Base-by-base conservation (phyloP, 2,329 filamentous ascomycete species). In the Calonectria honghensis region DNA sequence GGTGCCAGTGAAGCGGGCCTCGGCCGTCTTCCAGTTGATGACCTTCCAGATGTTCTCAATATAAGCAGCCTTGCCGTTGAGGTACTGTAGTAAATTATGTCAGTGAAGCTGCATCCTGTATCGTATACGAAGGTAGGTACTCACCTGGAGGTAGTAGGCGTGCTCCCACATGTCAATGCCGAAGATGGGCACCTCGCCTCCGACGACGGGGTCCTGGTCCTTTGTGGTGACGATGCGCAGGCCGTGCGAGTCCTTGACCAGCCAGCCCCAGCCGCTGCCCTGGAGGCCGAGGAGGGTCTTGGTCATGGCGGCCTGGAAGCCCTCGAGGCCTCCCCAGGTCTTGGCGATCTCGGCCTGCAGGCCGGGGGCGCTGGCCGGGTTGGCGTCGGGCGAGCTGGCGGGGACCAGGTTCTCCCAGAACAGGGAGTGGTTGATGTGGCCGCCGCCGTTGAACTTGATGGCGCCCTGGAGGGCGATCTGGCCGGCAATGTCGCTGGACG, bases 91-190 rank as follows among this genome's bases (percentile, higher is more conserved):
- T 81, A 45, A 27, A 69, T 18, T 75, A 73, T 27, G 73, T 79
- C 39, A 75, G 69, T 6, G 45, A 52, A 20, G 11, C 31, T 37
- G 6, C n/a, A 4, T 18, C 14, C 10, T 52, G 16, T 39, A 16
- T n/a, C 10, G 51, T 64, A 27, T 41, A 39, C n/a, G 9, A 14
- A 4, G 2, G 14, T 5, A 45, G 9, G 41, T 59, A 81, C 86
- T 77, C 75, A 93, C 92, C 89, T 95, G 95, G 24, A 97, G 86
- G 82, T 98, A 98, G 83, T 97, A 98, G 0, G 95, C 95, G 87
- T 98, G 95, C 87, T 98, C 95, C 95, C 95, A 97, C 91, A 97
- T 96, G 83, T 98, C 95, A 2, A 98, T 89, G 0, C 95, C 95
- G 52, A 96, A 89, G 27, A 98, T 86, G 11, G 93, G 93, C n/a